Percentiles rank a stretch among this genome's conserved stretches.
phyloP scores from a whole-genome alignment of 1,284 basidiomycete genomes.

The Trichosporon sp. region DNA sequence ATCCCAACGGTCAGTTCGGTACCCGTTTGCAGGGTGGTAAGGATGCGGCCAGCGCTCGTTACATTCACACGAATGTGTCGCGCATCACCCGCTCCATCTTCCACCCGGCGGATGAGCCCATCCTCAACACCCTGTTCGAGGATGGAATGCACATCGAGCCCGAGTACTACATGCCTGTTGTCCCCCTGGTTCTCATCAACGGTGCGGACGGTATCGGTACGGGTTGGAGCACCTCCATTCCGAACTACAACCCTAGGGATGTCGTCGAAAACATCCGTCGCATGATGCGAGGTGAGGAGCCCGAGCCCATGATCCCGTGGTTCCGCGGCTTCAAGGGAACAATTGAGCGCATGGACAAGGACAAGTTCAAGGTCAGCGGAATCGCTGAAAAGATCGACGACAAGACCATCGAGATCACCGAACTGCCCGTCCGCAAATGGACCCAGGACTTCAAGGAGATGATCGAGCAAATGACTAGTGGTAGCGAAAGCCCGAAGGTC shows the following conservation, averaged over 20 bases:
- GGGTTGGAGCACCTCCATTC: slow-evolving; percentile 92
- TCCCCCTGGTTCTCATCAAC: slow-evolving; percentile 88
- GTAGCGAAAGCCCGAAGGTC: slow-evolving; percentile 58
- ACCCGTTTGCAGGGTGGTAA: slow-evolving; percentile 83
- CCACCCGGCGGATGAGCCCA: slow-evolving; percentile 76
- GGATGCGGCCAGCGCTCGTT: slow-evolving; percentile 93
- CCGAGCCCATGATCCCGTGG: slow-evolving; percentile 88
- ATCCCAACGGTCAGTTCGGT: slow-evolving; percentile 94
- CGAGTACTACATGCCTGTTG: slow-evolving; percentile 86
- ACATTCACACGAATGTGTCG: slow-evolving; percentile 85
- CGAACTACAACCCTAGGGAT: slow-evolving; percentile 88
- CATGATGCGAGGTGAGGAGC: slow-evolving; percentile 80
- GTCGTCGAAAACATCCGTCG: slow-evolving; percentile 83
- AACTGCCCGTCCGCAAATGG: slow-evolving; percentile 94
- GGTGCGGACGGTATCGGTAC: slow-evolving; percentile 98
- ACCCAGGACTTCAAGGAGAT: slow-evolving; percentile 88
- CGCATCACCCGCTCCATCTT: slow-evolving; percentile 75
- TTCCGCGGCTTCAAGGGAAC: slow-evolving; percentile 90
- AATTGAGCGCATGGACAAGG: slow-evolving; percentile 71
- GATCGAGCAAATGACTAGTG: slow-evolving; percentile 64
- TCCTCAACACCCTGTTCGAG: slow-evolving; percentile 80
- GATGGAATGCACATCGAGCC: slow-evolving; percentile 89
- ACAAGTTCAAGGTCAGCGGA: slow-evolving; percentile 85
- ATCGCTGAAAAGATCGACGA: slow-evolving; percentile 73
- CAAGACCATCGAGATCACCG: slow-evolving; percentile 88